Base-by-base conservation (phyloP, 2,329 filamentous ascomycete genomes). In the Penicillium olsonii region DNA sequence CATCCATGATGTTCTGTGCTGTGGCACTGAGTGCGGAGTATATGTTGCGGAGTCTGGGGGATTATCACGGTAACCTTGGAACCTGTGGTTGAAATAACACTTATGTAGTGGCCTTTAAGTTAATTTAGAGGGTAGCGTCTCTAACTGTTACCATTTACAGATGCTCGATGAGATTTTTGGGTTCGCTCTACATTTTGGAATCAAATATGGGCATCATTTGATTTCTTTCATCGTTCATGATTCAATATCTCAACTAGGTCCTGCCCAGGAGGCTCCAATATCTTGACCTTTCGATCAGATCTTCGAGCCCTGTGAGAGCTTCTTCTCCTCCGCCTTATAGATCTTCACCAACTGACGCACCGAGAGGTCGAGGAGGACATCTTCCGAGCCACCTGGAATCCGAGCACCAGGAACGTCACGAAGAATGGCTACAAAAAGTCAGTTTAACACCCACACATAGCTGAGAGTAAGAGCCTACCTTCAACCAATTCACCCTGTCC, bases 401-500 rank as follows among this genome's bases (percentile, higher is more conserved):
- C 81, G 71, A 1, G 79, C 75, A 2, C 80, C 83, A 2, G 83
- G 82, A 0, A 87, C 83, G 61, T 88, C 84, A 19, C 84, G 77
- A 57, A 81, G 83, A 35, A 87, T 83, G 55, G 78, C 81, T 84
- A 53, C 42, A 60, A 66, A 35, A 17, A 34, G 33, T 61, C 68
- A 27, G 52, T 68, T 0, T 54, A n/a, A n/a, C n/a, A n/a, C n/a
- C n/a, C n/a, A n/a, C n/a, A n/a, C n/a, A n/a, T n/a, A n/a, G n/a
- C n/a, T n/a, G n/a, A n/a, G n/a, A n/a, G n/a, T n/a, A n/a, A n/a
- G 41, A 52, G 45, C 81, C 77, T 74, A 82, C 85, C 81, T 68
- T 90, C 87, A 26, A 83, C 79, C 54, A 88, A 72, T 68, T 88
- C 86, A 17, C 88, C 88, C 67, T 87, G 83, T 0, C 88, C 87